Conservation (phyloP, 1,284 basidiomycete genomes). For the Apiotrichum domesticum region DNA sequence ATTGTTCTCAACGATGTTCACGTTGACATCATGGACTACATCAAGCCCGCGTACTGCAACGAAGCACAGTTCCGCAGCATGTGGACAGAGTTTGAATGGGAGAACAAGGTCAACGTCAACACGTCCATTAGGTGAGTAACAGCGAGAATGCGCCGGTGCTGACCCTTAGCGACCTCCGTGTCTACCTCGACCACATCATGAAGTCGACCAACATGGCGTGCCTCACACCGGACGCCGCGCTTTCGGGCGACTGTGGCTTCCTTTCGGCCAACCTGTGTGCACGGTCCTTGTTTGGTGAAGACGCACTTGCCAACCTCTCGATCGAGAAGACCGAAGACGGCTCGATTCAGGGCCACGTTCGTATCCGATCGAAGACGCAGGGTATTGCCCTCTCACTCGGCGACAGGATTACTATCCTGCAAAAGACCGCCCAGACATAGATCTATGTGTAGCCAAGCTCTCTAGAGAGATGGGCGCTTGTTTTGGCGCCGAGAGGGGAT, state of each 20-base stretch:
- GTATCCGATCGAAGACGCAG: slow-evolving; percentile 91
- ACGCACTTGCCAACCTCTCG: slow-evolving; percentile 91
- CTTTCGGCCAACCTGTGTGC: slow-evolving; percentile 91
- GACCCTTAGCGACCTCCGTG: slow-evolving; percentile 60
- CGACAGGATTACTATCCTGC: slow-evolving; percentile 61
- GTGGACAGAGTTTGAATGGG: slow-evolving; percentile 99
- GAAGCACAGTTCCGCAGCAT: slow-evolving; percentile 91
- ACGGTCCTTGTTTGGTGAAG: slow-evolving; percentile 87
- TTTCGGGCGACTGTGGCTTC: slow-evolving; percentile 89
- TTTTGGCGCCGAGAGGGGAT: background rate
- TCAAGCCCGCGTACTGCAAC: slow-evolving; percentile 92
- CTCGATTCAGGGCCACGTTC: slow-evolving; percentile 78
- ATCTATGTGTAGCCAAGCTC: background rate
- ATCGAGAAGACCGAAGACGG: slow-evolving; percentile 84
- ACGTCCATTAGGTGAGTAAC: slow-evolving; percentile 53
- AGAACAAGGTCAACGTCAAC: slow-evolving; percentile 91
- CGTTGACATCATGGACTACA: slow-evolving; percentile 99
- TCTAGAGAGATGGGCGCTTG: no score
- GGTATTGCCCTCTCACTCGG: slow-evolving; percentile 91
- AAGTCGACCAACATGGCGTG: slow-evolving; percentile 92
- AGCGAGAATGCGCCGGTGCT: background rate
- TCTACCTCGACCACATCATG: slow-evolving; percentile 85
- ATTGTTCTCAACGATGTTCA: slow-evolving; percentile 96
- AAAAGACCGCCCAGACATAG: slow-evolving; percentile 25
- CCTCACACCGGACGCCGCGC: slow-evolving; percentile 85